Base-by-base conservation (phyloP, 1,284 basidiomycete genomes). In the Coriolopsis trogii region DNA sequence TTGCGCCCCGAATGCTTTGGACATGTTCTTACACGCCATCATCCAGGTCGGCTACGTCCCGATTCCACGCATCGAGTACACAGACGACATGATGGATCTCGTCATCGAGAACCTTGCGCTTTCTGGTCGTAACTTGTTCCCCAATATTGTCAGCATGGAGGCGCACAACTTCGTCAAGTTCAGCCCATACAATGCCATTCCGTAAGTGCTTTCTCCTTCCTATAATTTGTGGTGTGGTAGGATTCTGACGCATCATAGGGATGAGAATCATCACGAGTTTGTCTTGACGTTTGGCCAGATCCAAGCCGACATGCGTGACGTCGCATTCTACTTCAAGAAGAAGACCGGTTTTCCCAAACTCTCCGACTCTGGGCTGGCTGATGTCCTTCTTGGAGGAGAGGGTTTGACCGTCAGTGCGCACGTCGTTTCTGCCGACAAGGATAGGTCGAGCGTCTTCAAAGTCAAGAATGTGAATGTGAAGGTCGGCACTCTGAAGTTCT, bases 51-150 rank as follows among this genome's bases (percentile, higher is more conserved):
- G 93, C 21, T 94, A 94, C 70, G 73, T 98, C 50, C 95, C 95
- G 16, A 93, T 97, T 57, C 94, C 92, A 0, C 85, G 91, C 34
- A 84, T 93, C 67, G 94, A 97, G 72, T 95, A 94, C 73, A 87
- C 85, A 21, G 91, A 95, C 68, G 85, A 89, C 41, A 68, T 79
- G 12, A 71, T 95, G 55, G 93, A 95, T 61, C 79, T 96, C 46
- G 91, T 97, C 54, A 85, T 98, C 53, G 95, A 98, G 79, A 96
- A 98, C 72, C 80, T 98, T 25, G 88, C 92, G 2, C 79, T 98
- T 20, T 90, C 92, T 53, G 90, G 92, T 15, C 83, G 87, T 44
- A 92, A 93, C 69, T 70, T 93, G 3, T 85, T 93, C 73, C 90
- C 89, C 4, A 91, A 93, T 73, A 69, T 94, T 58, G 78, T 97